Evolutionary conservation across 805 yeast species (phyloP), one percentile per base, ranked within the genome.

Genomic region (Lachancea lanzarotensis): DNA sequence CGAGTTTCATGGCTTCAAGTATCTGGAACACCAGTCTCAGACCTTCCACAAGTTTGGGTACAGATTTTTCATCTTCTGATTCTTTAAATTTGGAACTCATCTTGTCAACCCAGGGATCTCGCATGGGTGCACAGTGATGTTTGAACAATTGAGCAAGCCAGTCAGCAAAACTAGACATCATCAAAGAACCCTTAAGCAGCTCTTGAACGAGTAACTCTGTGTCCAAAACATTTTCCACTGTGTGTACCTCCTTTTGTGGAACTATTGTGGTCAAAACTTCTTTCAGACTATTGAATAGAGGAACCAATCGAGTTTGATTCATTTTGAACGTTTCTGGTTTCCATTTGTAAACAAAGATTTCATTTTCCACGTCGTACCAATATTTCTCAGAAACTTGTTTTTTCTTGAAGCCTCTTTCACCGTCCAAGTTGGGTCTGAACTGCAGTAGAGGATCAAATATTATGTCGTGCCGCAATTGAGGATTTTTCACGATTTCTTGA

Each of bases 121-220:
- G 76, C 95, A 88, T 88, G 50, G 97, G 97, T 6, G 96, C 96
- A 67, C 96, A 89, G 62, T 87, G 96, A 42, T 82, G 79, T 66
- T 89, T 87, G 66, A 91, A 82, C 27, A 88, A 77, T 27, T 74
- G 71, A 1, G 87, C 79, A 35, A 90, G 72, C 91, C 95, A 85
- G 45, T 72, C 72, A 2, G 90, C 75, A 54, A 88, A 73, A 31
- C 76, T 73, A 16, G 79, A 76, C 67, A 84, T 85, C 61, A 83
- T 85, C 54, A 85, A 76, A n/a, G 84, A 76, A 18, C 83, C 79
- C 51, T 78, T 79, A 34, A 75, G 65, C 42, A 89, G 62, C 61
- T 88, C 95, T 66, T 88, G 95, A 39, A 83, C 70, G 32, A 84
- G 69, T 38, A 88, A 67, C 45, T 84, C 90, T 13, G 84, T 72